phyloP scores from a whole-genome alignment of 331 rosid species.

The Ulmus americana region DNA sequence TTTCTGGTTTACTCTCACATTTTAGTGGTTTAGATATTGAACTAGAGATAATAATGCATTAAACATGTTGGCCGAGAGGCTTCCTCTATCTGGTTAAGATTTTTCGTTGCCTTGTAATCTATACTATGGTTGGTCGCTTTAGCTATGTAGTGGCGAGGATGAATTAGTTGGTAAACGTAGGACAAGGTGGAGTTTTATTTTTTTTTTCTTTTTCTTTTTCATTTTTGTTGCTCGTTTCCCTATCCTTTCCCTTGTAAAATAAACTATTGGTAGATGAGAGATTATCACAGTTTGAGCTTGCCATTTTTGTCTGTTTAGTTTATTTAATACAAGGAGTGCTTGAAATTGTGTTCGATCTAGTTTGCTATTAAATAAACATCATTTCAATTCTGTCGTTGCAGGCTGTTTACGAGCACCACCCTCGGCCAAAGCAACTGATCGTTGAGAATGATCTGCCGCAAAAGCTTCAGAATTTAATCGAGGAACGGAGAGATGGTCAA shows the following conservation, averaged over 20 bases:
- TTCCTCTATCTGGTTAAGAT: not conserved
- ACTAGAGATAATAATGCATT: not conserved
- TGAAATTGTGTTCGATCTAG: not conserved
- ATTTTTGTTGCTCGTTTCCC: no score
- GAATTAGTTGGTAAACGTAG: no score
- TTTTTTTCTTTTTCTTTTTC: no score
- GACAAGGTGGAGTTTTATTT: no score
- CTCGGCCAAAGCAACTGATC: conserved; percentile 94
- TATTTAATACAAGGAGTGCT: no score
- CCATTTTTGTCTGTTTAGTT: no score
- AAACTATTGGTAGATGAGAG: no score
- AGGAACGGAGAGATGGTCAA: conserved; percentile 95
- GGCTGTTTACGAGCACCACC: conserved; percentile 99
- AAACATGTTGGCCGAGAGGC: not conserved
- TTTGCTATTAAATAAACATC: not conserved
- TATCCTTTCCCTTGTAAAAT: no score
- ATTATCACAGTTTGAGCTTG: no score
- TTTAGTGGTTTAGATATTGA: not conserved
- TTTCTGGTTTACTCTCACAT: not conserved
- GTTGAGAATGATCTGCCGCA: conserved; percentile 97
- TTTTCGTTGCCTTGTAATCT: not conserved
- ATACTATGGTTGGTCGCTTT: not conserved
- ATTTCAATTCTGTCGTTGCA: conserved; percentile 24
- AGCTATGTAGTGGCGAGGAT: no score
- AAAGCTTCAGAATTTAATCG: conserved; percentile 87